Conservation (phyloP, 345 rosid genomes). For the Pugionium cornutum region DNA sequence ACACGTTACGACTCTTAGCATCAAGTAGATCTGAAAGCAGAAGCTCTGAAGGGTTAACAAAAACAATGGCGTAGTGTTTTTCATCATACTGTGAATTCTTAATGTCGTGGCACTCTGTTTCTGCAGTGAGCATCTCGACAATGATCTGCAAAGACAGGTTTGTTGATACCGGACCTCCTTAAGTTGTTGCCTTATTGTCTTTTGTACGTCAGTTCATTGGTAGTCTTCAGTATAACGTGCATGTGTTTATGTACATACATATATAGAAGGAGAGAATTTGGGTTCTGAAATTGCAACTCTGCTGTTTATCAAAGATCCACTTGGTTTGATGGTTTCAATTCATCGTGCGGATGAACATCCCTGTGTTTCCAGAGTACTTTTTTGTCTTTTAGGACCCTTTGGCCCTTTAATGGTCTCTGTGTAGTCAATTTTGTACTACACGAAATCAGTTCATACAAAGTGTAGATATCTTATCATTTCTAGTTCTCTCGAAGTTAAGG, state of each 20-base stretch:
- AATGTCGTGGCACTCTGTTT: background rate
- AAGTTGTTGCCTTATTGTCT: background rate
- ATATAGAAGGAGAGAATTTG: background rate
- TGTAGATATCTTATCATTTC: conserved; percentile 5
- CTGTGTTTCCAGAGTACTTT: conserved; percentile 1
- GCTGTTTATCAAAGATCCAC: background rate
- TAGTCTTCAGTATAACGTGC: too few relatives aligned
- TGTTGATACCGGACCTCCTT: background rate
- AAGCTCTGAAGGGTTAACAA: conserved; percentile 8
- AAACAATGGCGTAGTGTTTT: background rate
- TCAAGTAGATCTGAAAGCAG: conserved; percentile 14
- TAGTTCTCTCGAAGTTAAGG: background rate
- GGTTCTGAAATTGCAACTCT: conserved; percentile 8
- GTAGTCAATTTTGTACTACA: conserved; percentile 13
- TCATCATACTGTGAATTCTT: background rate
- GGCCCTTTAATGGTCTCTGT: conserved; percentile 10
- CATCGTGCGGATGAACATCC: background rate
- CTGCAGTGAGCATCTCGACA: background rate
- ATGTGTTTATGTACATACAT: too few relatives aligned
- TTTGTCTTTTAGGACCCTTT: background rate
- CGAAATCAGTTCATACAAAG: background rate
- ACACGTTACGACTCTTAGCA: conserved; percentile 17
- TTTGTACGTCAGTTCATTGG: background rate
- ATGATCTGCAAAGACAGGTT: conserved; percentile 8
- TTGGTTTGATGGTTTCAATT: conserved; percentile 15